Evolutionary conservation across 2,329 filamentous ascomycete species (phyloP), one percentile per base, ranked within the genome.

Genomic region (Botrytis hyacinthi): DNA sequence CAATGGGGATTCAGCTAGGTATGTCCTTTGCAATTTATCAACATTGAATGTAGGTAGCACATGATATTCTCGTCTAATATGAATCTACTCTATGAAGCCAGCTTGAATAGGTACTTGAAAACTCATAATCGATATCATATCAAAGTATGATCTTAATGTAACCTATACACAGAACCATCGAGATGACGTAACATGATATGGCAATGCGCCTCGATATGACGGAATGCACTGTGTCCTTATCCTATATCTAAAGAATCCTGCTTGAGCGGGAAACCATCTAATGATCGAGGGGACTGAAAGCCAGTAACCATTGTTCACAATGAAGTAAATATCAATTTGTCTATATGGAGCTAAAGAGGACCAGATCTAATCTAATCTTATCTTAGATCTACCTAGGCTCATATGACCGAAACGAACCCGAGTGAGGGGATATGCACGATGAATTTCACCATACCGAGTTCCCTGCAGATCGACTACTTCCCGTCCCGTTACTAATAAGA

Each of bases 341-440:
- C 26, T 66, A 4, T 48, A 32, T 29, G 22, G 29, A 48, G 22
- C 22, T 7, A 10, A 29, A 10, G n/a, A 32, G 51, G 51, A 16
- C 12, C 29, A 40, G 29, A 57, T 57, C 26, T 68, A 57, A 57
- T 67, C 40, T 65, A 32, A 65, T 66, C 66, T 69, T 68, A 67
- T 67, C 65, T 40, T 57, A 68, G 32, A 54, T 48, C 44, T 22
- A n/a, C 48, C 63, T 14, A 40, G 37, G 35, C 59, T 16, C 59
- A 61, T 51, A 51, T n/a, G 22, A 61, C 60, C 60, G 60, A 62
- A 62, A 62, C 26, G 9, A 68, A 32, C 66, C 48, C 48, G 48
- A 68, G 35, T 57, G 48, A 68, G 9, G 66, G 35, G 65, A 68
- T 68, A 68, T 57, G 65, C 65, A 57, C n/a, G 32, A 57, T 40